These are phyloP conservation scores for Aspergillus alliaceus DNA, from an alignment of 2,329 filamentous ascomycete species.

Conservation along the genomic window DNA sequence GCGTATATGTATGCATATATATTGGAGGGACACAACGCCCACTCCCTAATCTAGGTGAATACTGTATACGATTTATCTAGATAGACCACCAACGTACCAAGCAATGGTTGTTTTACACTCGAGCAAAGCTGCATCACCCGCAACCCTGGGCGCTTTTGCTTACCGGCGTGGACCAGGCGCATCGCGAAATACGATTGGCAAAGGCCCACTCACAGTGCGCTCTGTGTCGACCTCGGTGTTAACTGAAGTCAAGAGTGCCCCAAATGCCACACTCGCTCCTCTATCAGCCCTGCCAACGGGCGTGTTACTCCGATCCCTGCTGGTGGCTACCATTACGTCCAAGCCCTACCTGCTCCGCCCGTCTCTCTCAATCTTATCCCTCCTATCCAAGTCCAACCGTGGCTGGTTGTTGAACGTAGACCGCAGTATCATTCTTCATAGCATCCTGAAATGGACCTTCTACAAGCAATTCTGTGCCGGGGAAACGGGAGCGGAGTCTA, in stretches of 20 bases:
- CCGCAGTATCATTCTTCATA: constrained; percentile 68
- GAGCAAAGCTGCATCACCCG: neutral
- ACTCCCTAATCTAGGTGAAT: neutral
- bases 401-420: constrained; percentile 66
- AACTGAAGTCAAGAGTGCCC: constrained; percentile 7
- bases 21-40: neutral
- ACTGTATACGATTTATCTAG: neutral
- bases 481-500: constrained; percentile 68
- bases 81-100: neutral
- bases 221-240: constrained; percentile 20
- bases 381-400: constrained; percentile 60
- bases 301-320: constrained; percentile 42
- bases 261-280: constrained; percentile 14
- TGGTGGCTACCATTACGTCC: constrained; percentile 51
- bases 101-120: neutral
- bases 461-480: constrained; percentile 92
- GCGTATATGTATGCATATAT: neutral
- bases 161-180: neutral
- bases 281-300: constrained; percentile 32
- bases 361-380: constrained; percentile 66
- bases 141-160: neutral
- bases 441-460: constrained; percentile 63
- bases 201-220: constrained; percentile 6
- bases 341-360: constrained; percentile 62
- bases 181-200: neutral